phyloP scores from a whole-genome alignment of 495 filamentous ascomycete species.

The Hapsidospora chrysogenum region DNA sequence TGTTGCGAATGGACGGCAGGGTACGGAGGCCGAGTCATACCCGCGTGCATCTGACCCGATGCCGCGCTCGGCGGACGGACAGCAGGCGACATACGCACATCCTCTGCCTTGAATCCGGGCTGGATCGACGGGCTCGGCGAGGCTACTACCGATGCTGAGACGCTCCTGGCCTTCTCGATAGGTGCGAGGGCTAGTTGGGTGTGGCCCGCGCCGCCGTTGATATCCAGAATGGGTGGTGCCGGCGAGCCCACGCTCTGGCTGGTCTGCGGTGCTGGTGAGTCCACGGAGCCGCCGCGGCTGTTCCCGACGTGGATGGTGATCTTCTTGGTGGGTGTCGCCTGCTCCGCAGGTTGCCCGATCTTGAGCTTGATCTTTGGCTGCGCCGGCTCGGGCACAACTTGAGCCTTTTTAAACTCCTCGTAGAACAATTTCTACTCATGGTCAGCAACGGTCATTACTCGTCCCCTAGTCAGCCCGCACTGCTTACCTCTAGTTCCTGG shows the following conservation, averaged over 20 bases:
- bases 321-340: slow-evolving; percentile 19
- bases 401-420: slow-evolving; percentile 49
- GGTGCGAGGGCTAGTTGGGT: slow-evolving; percentile 11
- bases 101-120: slow-evolving; percentile 24
- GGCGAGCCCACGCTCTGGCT: slow-evolving; percentile 24
- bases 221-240: slow-evolving; percentile 9
- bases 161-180: slow-evolving; percentile 23
- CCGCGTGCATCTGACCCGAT: background rate
- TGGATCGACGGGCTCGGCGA: slow-evolving; percentile 29
- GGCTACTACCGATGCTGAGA: slow-evolving; percentile 24
- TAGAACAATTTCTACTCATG: slow-evolving; percentile 42
- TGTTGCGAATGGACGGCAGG: slow-evolving; percentile 10
- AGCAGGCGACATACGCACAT: slow-evolving; percentile 19
- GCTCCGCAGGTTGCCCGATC: slow-evolving; percentile 25
- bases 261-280: slow-evolving; percentile 38
- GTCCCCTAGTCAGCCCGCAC: background rate
- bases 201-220: slow-evolving; percentile 8
- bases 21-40: slow-evolving; percentile 2
- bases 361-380: slow-evolving; percentile 68
- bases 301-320: slow-evolving; percentile 39
- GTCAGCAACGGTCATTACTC: slow-evolving; percentile 12
- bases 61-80: slow-evolving; percentile 4
- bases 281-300: slow-evolving; percentile 28
- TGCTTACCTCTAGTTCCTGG: slow-evolving; percentile 53
- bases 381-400: slow-evolving; percentile 43